Base-by-base conservation (phyloP, 2,329 filamentous ascomycete species). In the Nectriaceae sp. region DNA sequence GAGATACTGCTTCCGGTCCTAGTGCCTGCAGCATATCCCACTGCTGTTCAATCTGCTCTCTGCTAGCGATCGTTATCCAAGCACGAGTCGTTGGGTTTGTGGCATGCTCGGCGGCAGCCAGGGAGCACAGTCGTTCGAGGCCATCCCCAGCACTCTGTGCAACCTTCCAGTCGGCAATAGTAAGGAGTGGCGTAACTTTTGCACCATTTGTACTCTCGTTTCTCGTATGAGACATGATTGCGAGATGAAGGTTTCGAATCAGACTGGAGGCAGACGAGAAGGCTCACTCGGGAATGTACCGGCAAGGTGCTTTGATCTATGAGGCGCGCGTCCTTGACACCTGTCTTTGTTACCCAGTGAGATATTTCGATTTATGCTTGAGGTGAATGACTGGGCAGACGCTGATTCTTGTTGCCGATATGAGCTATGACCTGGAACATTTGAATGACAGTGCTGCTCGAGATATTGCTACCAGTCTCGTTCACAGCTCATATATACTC, bases 11-110 rank as follows among this genome's bases (percentile, higher is more conserved):
- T 4, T 52, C 44, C 15, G 49, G 5, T 2, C 20, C 26, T 5
- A 52, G 50, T 4, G 47, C 3, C 21, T 59, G 46, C n/a, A 62
- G 52, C 0, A 15, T 24, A 15, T 38, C 24, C 59, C 60, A 55
- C 29, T 62, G 53, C 1, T 43, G 21, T 39, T 50, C 35, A 21
- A 69, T 53, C n/a, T 68, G 63, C 18, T 54, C 37, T 3, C 50
- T 46, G 5, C 56, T 64, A 15, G 66, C 66, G 24, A 69, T 43
- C 2, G 66, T 56, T 26, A 69, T 67, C 66, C 66, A 69, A 3
- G 63, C 57, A 24, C 57, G 61, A 5, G 62, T 65, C n/a, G 43
- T 46, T 29, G 38, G 33, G 33, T 59, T 63, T 15, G 35, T 26
- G 35, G 15, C 21, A 16, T 8, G 29, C 40, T 68, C 62, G 1